Evolutionary conservation across 2,329 filamentous ascomycete genomes (phyloP).

Genomic region (Rhynchosporium graminicola): DNA sequence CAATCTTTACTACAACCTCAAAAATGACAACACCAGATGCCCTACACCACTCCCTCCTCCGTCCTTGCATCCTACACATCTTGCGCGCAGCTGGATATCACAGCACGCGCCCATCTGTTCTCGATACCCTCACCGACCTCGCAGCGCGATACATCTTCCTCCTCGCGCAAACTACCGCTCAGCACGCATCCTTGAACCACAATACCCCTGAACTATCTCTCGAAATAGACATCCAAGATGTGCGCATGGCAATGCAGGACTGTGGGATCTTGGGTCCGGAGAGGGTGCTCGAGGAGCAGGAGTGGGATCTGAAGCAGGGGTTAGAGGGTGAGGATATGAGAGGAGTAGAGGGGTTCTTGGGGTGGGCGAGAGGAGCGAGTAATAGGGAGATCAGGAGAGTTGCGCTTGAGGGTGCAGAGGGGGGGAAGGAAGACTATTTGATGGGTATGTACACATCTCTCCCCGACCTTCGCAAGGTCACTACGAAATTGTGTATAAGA

Average conservation of each 20-base stretch:
- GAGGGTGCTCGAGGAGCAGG: slow-evolving; percentile 65
- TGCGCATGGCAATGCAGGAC: slow-evolving; percentile 83
- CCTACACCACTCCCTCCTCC: slow-evolving; percentile 76
- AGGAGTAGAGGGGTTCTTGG: slow-evolving; percentile 75
- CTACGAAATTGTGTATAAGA: neutral
- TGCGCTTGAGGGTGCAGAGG: slow-evolving; percentile 68
- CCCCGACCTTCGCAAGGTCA: no score
- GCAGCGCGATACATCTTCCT: slow-evolving; percentile 77
- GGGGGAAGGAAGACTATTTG: slow-evolving; percentile 69
- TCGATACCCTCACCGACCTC: slow-evolving; percentile 83
- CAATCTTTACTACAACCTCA: slow-evolving; percentile 10
- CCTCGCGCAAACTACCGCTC: slow-evolving; percentile 71
- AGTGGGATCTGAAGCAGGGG: slow-evolving; percentile 40
- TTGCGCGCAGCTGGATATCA: slow-evolving; percentile 91
- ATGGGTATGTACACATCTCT: slow-evolving; percentile 49
- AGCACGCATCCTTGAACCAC: slow-evolving; percentile 61
- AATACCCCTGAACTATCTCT: slow-evolving; percentile 66
- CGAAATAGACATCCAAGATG: slow-evolving; percentile 69
- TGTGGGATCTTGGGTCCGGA: slow-evolving; percentile 73
- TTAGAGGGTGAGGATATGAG: slow-evolving; percentile 71
- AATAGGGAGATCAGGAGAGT: slow-evolving; percentile 82
- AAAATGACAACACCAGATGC: slow-evolving; percentile 47
- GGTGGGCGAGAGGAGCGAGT: slow-evolving; percentile 73
- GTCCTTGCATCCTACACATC: slow-evolving; percentile 85
- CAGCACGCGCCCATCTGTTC: slow-evolving; percentile 73